A percentile compares a stretch with the other conserved stretches of the same genome.
Evolutionary conservation across 495 filamentous ascomycete genomes (phyloP).

Genomic region (Penicillium ucsense): DNA sequence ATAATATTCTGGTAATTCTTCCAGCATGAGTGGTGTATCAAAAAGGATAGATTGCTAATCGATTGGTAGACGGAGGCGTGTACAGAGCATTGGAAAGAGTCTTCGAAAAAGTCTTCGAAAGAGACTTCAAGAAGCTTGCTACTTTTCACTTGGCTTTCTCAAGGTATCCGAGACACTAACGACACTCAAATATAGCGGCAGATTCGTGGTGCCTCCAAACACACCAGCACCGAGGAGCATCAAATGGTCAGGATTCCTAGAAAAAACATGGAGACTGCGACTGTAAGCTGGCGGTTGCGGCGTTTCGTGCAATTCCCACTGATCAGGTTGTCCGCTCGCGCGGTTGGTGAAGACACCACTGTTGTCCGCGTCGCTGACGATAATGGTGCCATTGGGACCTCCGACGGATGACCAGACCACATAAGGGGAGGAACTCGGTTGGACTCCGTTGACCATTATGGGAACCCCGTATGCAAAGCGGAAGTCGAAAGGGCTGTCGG

Average conservation of each 20-base stretch:
- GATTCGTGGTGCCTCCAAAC: background rate
- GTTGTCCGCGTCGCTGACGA: background rate
- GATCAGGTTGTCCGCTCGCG: background rate
- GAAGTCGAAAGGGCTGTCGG: conserved; percentile 31
- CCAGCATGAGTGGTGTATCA: too few species aligned
- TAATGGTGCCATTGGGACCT: background rate
- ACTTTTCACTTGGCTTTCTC: background rate
- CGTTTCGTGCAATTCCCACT: background rate
- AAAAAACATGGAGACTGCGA: background rate
- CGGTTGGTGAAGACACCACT: background rate
- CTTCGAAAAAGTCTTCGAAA: background rate
- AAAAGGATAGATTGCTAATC: too few species aligned
- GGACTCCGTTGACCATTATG: conserved; percentile 26
- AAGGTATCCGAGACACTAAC: background rate
- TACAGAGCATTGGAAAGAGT: too few species aligned
- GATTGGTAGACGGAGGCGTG: too few species aligned
- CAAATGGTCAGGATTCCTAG: background rate
- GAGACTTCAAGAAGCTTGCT: background rate
- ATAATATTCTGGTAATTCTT: too few species aligned
- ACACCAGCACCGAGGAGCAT: background rate
- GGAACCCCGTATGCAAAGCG: conserved; percentile 3
- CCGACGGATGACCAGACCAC: background rate
- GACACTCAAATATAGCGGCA: background rate
- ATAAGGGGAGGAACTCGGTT: conserved; percentile 23
- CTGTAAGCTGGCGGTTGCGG: background rate